A percentile compares a stretch with the other conserved stretches of the same genome.
Evolutionary conservation across 73 alveolate genomes (phyloP).

Genomic region (Paramecium biaurelia): DNA sequence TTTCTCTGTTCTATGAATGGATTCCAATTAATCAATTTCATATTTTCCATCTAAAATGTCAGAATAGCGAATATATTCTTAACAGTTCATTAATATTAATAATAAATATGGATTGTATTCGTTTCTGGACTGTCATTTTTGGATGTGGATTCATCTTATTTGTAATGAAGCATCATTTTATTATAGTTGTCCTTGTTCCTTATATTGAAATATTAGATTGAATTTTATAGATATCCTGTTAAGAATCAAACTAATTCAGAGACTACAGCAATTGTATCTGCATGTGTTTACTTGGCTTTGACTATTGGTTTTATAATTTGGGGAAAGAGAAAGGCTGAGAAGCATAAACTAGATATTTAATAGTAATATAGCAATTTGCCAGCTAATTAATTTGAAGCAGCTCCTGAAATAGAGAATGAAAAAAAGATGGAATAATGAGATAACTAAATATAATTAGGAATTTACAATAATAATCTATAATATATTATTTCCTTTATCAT

Average conservation of each 20-base stretch:
- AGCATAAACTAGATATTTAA: not conserved
- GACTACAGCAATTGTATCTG: not conserved
- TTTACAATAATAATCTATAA: not conserved
- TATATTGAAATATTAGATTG: not conserved
- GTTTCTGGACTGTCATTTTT: conserved; percentile 40
- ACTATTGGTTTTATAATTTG: not conserved
- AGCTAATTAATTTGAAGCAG: conserved; percentile 28
- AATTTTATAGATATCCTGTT: conserved; percentile 22
- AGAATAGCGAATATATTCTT: not conserved
- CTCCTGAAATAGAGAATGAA: conserved; percentile 14
- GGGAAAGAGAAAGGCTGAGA: not conserved
- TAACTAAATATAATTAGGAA: not conserved
- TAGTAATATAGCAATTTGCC: conserved; percentile 8
- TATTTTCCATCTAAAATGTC: not conserved
- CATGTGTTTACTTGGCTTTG: not conserved
- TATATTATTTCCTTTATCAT: not conserved
- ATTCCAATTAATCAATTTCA: not conserved
- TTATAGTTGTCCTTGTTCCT: conserved; percentile 17
- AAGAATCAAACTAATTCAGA: not conserved
- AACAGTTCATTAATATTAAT: conserved; percentile 15
- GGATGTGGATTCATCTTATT: not conserved
- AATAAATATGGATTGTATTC: conserved; percentile 34
- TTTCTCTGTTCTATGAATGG: not conserved
- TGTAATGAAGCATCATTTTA: not conserved
- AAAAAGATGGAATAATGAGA: not conserved